Evolutionary conservation across 495 filamentous ascomycete species (phyloP), one percentile per base, ranked within the genome.

Genomic region (Aspergillus carlsbadensis): DNA sequence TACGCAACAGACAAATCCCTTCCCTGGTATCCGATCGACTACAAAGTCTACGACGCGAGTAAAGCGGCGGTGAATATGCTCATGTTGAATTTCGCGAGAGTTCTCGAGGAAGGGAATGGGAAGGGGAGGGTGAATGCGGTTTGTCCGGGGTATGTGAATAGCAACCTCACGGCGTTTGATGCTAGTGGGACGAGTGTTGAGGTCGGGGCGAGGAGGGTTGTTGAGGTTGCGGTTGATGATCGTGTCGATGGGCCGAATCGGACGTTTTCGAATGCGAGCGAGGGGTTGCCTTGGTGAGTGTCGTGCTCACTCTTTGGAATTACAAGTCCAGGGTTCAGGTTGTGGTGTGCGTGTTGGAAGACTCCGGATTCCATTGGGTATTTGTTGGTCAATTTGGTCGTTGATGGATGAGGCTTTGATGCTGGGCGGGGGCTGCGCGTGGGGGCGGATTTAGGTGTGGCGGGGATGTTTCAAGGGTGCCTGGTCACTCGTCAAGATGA

Each of bases 41-140:
- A 20, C 3, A 20, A 11, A 17, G 34, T 6, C 3, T 52, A 52
- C 18, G 29, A 40, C 10, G 22, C 18, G 34, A 52, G 48, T 34
- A 52, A 52, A 15, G 48, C 34, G 3, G 48, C 48, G 1, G 10
- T 52, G 10, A 40, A 52, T 41, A 24, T 52, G 33, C 15, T 52
- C 18, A 21, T n/a, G 13, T 15, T 10, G 18, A 15, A 39, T 22
- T 39, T 39, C 39, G 10, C 29, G 6, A 1, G 15, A 7, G 4
- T 15, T 14, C 18, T 52, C 1, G 14, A 52, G 33, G 34, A 35
- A 1, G 14, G 40, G 17, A 17, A 17, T 24, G 18, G 5, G 2
- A 20, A 18, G 36, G 35, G 15, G 1, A 17, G 24, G 48, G 48
- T 52, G 8, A 40, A 39, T 21, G n/a, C 48, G 1, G 48, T 39